Evolutionary conservation across 2,329 filamentous ascomycete species (phyloP), one percentile per base, ranked within the genome.

Genomic region (Arachnomyces sp.): DNA sequence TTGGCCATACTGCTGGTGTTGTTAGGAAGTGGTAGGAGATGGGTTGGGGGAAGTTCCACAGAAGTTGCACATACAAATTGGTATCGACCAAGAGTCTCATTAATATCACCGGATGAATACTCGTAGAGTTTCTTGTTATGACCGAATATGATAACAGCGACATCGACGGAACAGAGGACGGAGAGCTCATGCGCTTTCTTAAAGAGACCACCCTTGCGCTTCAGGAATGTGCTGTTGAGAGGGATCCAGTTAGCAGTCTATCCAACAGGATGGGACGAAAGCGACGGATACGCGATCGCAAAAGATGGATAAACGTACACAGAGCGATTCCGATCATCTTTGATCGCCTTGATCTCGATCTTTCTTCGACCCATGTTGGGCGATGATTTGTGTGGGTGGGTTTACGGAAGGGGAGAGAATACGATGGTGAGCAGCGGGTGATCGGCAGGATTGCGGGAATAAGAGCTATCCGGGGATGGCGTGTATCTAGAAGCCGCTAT

Each of bases 331-430:
- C 89, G 81, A 67, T 95, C 89, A 79, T 95, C 89, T 69, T 94
- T 95, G 75, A 96, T 96, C 54, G 90, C 87, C 71, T 95, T 95
- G 74, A 98, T 96, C 73, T 96, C 92, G 63, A 98, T 98, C 79
- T 98, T 98, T 76, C 92, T 81, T 66, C 92, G 82, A 65, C 92
- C 92, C 92, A 98, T 98, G 39, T 47, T 67, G 58, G 48, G 37
- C n/a, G 15, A 12, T 7, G 31, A 28, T 35, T 28, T 25, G 18
- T 16, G 17, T 29, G 32, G 17, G 18, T 15, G 15, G 18, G 13
- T 29, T 11, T 16, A 15, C n/a, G 14, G 11, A 3, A 8, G 8
- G 30, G 12, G 29, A 38, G 29, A 9, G 15, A 32, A 35, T 29
- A 30, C 2, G 14, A 31, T n/a, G 15, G 12, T 15, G 31, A 11